Percentiles rank a stretch among this genome's conserved stretches.
Conservation (phyloP, 306 rosid genomes). For the Leucaena leucocephala region DNA sequence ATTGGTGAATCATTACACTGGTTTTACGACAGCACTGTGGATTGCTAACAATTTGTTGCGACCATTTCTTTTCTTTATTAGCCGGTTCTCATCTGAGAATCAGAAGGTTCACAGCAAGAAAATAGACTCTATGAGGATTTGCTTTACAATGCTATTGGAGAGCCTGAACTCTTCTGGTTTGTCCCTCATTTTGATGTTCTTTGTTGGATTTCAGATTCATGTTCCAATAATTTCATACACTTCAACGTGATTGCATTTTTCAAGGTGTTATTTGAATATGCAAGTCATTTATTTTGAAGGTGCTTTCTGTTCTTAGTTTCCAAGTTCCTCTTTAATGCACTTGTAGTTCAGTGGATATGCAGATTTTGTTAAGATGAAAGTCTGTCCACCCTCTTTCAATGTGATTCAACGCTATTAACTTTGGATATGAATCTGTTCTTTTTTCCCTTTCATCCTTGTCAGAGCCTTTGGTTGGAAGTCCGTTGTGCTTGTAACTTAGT, state of each 20-base stretch:
- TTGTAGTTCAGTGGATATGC: slow-evolving; percentile 12
- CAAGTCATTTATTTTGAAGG: slow-evolving; percentile 14
- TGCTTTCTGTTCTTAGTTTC: not conserved
- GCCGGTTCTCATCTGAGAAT: slow-evolving; percentile 49
- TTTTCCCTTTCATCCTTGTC: not conserved
- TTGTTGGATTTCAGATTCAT: slow-evolving; percentile 31
- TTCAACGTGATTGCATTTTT: slow-evolving; percentile 30
- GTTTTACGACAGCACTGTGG: slow-evolving; percentile 52
- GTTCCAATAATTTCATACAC: slow-evolving; percentile 16
- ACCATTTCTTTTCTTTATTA: slow-evolving; percentile 80
- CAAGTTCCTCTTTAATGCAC: not conserved
- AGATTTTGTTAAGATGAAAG: slow-evolving; percentile 1
- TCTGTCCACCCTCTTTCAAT: not conserved
- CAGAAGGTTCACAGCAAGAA: slow-evolving; percentile 48
- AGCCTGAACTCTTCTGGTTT: slow-evolving; percentile 81
- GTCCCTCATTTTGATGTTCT: slow-evolving; percentile 33
- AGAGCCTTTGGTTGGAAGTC: not conserved
- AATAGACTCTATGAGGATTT: slow-evolving; percentile 52
- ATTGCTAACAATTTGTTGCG: slow-evolving; percentile 67
- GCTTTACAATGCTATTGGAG: slow-evolving; percentile 75
- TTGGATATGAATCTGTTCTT: not conserved
- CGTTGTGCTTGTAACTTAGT: not conserved
- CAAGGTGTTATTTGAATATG: slow-evolving; percentile 15
- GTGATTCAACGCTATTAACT: not conserved
- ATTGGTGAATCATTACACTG: slow-evolving; percentile 47